phyloP scores from a whole-genome alignment of 139 green algal species.

The Picochlorum sp. region DNA sequence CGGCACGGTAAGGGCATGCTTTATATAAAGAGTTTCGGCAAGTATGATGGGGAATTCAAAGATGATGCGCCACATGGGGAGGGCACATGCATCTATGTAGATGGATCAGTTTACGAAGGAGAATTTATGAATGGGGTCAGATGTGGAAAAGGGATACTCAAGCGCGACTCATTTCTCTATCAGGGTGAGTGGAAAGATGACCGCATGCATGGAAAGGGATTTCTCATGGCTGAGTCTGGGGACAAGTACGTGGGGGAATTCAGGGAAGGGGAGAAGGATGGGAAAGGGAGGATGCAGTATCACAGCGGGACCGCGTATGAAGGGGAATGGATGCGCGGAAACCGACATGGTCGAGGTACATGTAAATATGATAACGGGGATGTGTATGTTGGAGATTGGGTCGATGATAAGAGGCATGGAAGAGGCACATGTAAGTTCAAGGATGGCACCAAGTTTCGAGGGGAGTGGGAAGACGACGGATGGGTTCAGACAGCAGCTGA shows the following conservation, averaged over 20 bases:
- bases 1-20: constrained; percentile 45
- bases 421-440: constrained; percentile 50
- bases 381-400: constrained; percentile 48
- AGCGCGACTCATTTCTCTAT: constrained; percentile 19
- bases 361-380: constrained; percentile 44
- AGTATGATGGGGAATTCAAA: constrained; percentile 37
- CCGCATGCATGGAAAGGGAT: constrained; percentile 36
- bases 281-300: constrained; percentile 39
- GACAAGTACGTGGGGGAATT: constrained; percentile 61
- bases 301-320: constrained; percentile 52
- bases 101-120: constrained; percentile 46
- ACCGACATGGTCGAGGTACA: constrained; percentile 37
- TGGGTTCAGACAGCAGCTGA: constrained; percentile 73
- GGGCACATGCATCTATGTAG: constrained; percentile 36
- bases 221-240: constrained; percentile 28
- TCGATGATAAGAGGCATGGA: constrained; percentile 53
- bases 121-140: constrained; percentile 34
- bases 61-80: constrained; percentile 35
- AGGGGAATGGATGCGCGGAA: constrained; percentile 42
- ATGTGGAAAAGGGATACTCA: constrained; percentile 4
- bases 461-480: constrained; percentile 64
- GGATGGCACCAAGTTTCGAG: constrained; percentile 55
- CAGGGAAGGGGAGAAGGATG: constrained; percentile 27
- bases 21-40: constrained; percentile 15
- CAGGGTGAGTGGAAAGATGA: constrained; percentile 34